Evolutionary conservation across 805 yeast genomes (phyloP).

Genomic region (Maudiozyma saulgeensis): DNA sequence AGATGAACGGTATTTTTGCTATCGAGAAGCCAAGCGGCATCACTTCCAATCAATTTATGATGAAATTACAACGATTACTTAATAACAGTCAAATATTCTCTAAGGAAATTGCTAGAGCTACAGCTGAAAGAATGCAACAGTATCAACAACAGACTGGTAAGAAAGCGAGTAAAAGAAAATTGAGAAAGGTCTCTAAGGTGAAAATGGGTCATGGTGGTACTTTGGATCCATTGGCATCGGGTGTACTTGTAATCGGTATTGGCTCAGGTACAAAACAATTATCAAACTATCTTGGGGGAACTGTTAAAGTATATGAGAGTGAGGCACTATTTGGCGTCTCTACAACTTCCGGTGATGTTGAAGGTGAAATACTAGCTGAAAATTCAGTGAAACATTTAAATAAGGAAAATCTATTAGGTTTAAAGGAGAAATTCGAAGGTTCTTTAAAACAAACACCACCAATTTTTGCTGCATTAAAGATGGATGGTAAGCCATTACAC

Average conservation of each 20-base stretch:
- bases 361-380: conserved; percentile 66
- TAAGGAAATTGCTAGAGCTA: conserved; percentile 41
- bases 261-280: conserved; percentile 83
- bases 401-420: conserved; percentile 38
- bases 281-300: conserved; percentile 59
- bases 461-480: conserved; percentile 83
- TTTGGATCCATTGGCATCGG: conserved; percentile 90
- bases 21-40: conserved; percentile 82
- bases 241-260: conserved; percentile 85
- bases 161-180: conserved; percentile 42
- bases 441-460: conserved; percentile 86
- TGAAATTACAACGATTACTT: conserved; percentile 54
- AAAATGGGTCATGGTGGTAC: conserved; percentile 99
- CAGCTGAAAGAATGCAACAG: conserved; percentile 37
- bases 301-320: conserved; percentile 73
- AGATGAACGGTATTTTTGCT: conserved; percentile 90
- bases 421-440: conserved; percentile 66
- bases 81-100: conserved; percentile 50
- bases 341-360: conserved; percentile 90
- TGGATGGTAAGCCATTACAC: conserved; percentile 88
- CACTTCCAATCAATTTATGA: conserved; percentile 66
- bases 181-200: conserved; percentile 44
- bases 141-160: conserved; percentile 32
- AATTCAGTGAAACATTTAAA: conserved; percentile 51
- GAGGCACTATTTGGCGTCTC: conserved; percentile 80